Evolutionary conservation across 805 yeast genomes (phyloP).

Genomic region (Kockiozyma suomiensis): DNA sequence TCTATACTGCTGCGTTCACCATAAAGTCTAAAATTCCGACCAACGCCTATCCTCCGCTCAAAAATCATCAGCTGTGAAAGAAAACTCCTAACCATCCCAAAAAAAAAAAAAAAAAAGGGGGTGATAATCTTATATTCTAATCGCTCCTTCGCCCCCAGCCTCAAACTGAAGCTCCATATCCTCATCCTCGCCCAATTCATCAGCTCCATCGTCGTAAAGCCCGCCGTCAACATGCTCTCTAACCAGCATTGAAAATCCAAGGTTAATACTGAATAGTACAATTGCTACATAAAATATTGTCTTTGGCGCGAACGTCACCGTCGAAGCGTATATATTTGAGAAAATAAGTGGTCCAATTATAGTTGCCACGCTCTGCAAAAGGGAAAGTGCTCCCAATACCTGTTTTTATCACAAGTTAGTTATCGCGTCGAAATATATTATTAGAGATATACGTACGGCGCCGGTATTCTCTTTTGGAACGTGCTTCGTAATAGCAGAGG

Average conservation of each 20-base stretch:
- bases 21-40: too few relatives aligned
- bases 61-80: too few relatives aligned
- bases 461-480: constrained; percentile 32
- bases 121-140: background rate
- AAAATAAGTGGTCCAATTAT: constrained; percentile 28
- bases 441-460: constrained; percentile 11
- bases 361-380: constrained; percentile 22
- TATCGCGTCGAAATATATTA: too few relatives aligned
- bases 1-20: too few relatives aligned
- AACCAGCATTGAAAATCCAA: constrained; percentile 18
- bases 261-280: background rate
- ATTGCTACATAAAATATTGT: constrained; percentile 19
- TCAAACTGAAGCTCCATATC: background rate
- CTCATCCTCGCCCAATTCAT: background rate
- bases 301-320: constrained; percentile 29
- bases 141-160: background rate
- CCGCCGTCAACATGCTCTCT: constrained; percentile 25
- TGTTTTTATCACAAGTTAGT: background rate
- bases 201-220: constrained; percentile 25
- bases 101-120: background rate
- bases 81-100: too few relatives aligned
- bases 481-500: constrained; percentile 32
- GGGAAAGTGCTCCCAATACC: constrained; percentile 32
- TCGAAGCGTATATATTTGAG: constrained; percentile 25
- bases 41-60: background rate